phyloP scores from a whole-genome alignment of 2,329 filamentous ascomycete species.

The Phialophora chinensis region DNA sequence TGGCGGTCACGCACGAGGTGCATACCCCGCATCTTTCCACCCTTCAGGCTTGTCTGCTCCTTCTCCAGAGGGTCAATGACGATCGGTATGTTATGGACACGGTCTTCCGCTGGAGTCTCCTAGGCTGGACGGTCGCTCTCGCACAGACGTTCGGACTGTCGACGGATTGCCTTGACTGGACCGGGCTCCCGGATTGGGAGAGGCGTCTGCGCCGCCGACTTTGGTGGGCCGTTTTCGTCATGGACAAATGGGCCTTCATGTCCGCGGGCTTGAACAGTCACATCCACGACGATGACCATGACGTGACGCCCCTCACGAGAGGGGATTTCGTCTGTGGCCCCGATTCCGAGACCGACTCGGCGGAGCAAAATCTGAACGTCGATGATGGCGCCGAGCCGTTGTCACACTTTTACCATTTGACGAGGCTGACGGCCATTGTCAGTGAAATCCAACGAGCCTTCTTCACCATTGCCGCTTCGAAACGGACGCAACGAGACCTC shows the following conservation, averaged over 20 bases:
- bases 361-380: not conserved
- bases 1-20: slow-evolving; percentile 19
- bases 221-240: slow-evolving; percentile 25
- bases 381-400: not conserved
- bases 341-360: not conserved
- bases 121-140: slow-evolving; percentile 16
- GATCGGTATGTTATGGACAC: slow-evolving; percentile 22
- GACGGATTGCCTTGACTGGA: slow-evolving; percentile 19
- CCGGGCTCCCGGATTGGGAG: slow-evolving; percentile 15
- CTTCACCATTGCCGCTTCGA: not conserved
- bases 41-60: slow-evolving; percentile 22
- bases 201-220: slow-evolving; percentile 20
- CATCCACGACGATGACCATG: slow-evolving; percentile 21
- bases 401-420: not conserved
- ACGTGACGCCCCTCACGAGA: slow-evolving; percentile 15
- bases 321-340: slow-evolving; percentile 5
- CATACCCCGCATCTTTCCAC: slow-evolving; percentile 23
- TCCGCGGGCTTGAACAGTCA: slow-evolving; percentile 20
- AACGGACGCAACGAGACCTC: not conserved
- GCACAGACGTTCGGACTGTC: slow-evolving; percentile 24
- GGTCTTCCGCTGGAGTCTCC: slow-evolving; percentile 23
- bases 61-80: slow-evolving; percentile 20
- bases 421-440: not conserved
- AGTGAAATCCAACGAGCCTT: not conserved
- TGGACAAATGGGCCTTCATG: slow-evolving; percentile 27